Evolutionary conservation across 1,284 basidiomycete genomes (phyloP), one percentile per base, ranked within the genome.

Genomic region (Paramarasmius palmivorus): DNA sequence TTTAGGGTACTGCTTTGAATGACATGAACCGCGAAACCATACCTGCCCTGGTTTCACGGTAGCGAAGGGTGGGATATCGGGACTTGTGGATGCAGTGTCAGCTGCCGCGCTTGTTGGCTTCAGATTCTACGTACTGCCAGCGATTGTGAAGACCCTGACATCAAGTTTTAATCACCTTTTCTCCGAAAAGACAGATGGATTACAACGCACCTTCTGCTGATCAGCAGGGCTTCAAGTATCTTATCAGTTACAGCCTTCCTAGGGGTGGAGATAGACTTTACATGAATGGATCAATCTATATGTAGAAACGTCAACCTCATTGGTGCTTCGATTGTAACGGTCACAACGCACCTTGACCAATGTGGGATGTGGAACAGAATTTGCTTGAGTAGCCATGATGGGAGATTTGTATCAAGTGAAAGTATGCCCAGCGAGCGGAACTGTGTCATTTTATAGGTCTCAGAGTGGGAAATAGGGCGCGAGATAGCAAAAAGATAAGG

Each of bases 41-140:
- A 79, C 83, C 59, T 86, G 73, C 53, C 86, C 86, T 3, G 85
- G 85, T 61, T 86, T 84, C 9, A 88, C 86, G 0, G 81, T 82
- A 2, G 71, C 81, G 49, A 81, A 67, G 0, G 85, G 66, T n/a
- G 86, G 86, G 48, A 88, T 88, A 59, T 87, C 86, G 0, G 85
- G 86, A 61, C 85, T 88, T 51, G 1, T 39, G 37, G 42, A 45
- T n/a, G n/a, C n/a, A 26, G 12, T 23, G 10, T 17, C 12, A 17
- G 15, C 25, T 12, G 35, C 9, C 42, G 29, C 52, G 25, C 2
- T 19, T 50, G 32, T 29, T 40, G n/a, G 23, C 50, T 20, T 37
- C 23, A 38, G 23, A 26, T 40, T 10, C 39, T 15, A 73, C 85
- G 66, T 67, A 87, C 85, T 88, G 86, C 86, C 86, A 88, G 47